Percentiles rank a stretch among this genome's conserved stretches.
These are phyloP conservation scores for Sesbania bispinosa DNA, from an alignment of 306 rosid species.

Conservation along the genomic window DNA sequence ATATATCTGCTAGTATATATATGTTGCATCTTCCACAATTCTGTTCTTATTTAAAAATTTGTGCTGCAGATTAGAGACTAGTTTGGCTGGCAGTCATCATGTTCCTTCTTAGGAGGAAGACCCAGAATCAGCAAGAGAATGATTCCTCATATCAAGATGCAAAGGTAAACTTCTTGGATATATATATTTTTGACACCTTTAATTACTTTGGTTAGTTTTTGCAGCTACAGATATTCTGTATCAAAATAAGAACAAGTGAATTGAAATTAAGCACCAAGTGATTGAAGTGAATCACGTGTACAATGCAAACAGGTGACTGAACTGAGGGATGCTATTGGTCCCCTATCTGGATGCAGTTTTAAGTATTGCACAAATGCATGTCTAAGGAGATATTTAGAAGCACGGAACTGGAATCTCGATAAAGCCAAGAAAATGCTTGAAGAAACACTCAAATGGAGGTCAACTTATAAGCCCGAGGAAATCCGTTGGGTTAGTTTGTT, in stretches of 20 bases:
- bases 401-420: conserved; percentile 75
- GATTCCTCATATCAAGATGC: conserved; percentile 51
- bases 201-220: background rate
- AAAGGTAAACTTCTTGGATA: conserved; percentile 50
- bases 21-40: too few relatives aligned
- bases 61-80: conserved; percentile 38
- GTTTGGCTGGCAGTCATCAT: conserved; percentile 43
- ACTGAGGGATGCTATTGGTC: conserved; percentile 60
- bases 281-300: too few relatives aligned
- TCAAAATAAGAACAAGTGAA: too few relatives aligned
- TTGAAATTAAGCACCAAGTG: too few relatives aligned
- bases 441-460: conserved; percentile 84
- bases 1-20: too few relatives aligned
- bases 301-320: conserved; percentile 55
- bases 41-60: conserved; percentile 24
- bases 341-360: conserved; percentile 57
- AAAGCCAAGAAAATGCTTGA: conserved; percentile 83
- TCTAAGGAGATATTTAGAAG: conserved; percentile 76
- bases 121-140: conserved; percentile 47
- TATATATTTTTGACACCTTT: background rate
- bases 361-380: conserved; percentile 75
- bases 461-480: conserved; percentile 80
- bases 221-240: background rate
- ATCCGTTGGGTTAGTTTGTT: conserved; percentile 80
- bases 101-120: conserved; percentile 57